A percentile compares a stretch with the other conserved stretches of the same genome.
phyloP scores from a whole-genome alignment of 1,284 basidiomycete genomes.

The Mycena citricolor region DNA sequence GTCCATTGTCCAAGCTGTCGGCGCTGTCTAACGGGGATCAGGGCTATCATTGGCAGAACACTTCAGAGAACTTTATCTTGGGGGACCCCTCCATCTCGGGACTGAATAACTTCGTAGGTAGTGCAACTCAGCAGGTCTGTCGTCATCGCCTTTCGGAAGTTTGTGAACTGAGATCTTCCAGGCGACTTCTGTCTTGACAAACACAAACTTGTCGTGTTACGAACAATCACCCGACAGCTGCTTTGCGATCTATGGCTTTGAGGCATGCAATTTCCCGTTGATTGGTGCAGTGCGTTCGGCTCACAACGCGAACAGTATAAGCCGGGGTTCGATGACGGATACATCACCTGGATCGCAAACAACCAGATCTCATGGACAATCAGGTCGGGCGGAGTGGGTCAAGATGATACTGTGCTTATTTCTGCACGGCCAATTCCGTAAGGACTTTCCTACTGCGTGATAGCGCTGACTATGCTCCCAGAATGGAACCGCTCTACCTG shows the following conservation, averaged over 20 bases:
- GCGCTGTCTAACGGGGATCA: too few relatives aligned
- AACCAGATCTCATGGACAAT: conserved; percentile 59
- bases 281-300: too few relatives aligned
- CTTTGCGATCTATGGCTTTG: conserved; percentile 61
- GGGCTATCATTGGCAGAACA: conserved; percentile 49
- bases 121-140: conserved; percentile 51
- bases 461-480: not conserved
- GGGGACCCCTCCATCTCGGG: conserved; percentile 45
- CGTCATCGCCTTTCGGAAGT: conserved; percentile 37
- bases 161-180: conserved; percentile 24
- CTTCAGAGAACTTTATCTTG: conserved; percentile 46
- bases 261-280: conserved; percentile 33
- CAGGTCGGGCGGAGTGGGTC: conserved; percentile 52
- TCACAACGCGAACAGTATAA: too few relatives aligned
- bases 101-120: conserved; percentile 56
- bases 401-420: conserved; percentile 52
- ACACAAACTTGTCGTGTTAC: conserved; percentile 43
- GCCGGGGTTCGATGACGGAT: conserved; percentile 38
- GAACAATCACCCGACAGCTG: conserved; percentile 40
- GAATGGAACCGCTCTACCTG: not conserved
- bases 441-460: conserved; percentile 50
- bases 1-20: conserved; percentile 54
- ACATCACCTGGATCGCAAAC: conserved; percentile 62
- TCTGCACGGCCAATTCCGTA: conserved; percentile 58
- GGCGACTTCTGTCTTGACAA: conserved; percentile 38